These are phyloP conservation scores for Neurospora tetraspora DNA, from an alignment of 495 filamentous ascomycete species.

Conservation along the genomic window DNA sequence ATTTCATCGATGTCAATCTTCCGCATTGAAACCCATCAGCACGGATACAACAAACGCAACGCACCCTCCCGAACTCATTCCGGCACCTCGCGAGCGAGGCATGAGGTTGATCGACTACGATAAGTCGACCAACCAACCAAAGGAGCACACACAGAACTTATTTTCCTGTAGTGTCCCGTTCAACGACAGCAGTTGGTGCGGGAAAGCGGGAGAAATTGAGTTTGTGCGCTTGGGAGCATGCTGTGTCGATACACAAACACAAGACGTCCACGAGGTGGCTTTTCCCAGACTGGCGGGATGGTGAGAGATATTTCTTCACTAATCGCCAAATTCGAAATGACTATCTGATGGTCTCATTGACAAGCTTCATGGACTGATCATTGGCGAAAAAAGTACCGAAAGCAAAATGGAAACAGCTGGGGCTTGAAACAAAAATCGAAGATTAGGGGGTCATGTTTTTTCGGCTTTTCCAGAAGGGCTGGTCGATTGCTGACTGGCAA, in stretches of 20 bases:
- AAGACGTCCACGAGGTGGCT: neutral
- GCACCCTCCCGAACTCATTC: neutral
- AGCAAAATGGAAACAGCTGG: neutral
- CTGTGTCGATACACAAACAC: neutral
- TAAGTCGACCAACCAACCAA: neutral
- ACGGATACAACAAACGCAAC: neutral
- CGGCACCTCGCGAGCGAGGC: neutral
- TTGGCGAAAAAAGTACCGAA: neutral
- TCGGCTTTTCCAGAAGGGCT: neutral
- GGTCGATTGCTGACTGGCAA: neutral
- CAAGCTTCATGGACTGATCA: neutral
- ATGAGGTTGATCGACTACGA: neutral
- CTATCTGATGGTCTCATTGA: neutral
- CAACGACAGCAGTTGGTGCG: neutral
- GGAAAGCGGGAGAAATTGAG: neutral
- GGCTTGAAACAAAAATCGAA: neutral
- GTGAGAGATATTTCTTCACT: neutral
- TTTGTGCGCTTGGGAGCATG: neutral
- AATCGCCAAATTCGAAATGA: neutral
- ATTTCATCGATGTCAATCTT: neutral
- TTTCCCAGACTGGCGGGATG: neutral
- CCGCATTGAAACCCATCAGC: neutral
- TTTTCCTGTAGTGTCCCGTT: neutral
- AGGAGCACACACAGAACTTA: neutral
- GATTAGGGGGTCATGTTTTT: neutral